phyloP scores from a whole-genome alignment of 78 protist species.

The Speleostelium caveatum region DNA sequence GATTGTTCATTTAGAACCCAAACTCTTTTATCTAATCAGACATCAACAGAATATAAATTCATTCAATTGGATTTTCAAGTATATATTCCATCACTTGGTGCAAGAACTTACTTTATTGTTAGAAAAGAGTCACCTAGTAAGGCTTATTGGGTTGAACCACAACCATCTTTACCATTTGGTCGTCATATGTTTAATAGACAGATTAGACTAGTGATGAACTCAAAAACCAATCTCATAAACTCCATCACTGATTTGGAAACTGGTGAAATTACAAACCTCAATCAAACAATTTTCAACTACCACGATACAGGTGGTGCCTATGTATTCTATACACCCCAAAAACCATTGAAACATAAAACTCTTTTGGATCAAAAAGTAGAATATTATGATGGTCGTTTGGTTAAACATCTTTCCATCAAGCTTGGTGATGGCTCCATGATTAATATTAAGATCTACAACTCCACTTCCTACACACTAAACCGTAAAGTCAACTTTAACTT shows the following conservation, averaged over 20 bases:
- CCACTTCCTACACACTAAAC: neutral
- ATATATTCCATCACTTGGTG: neutral
- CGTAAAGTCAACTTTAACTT: neutral
- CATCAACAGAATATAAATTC: neutral
- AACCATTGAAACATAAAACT: neutral
- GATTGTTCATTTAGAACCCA: too few species aligned
- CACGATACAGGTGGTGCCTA: constrained; percentile 33
- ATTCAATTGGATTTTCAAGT: neutral
- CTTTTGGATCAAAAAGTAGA: neutral
- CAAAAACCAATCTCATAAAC: neutral
- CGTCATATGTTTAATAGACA: neutral
- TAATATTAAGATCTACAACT: too few species aligned
- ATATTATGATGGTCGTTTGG: neutral
- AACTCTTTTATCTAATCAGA: too few species aligned
- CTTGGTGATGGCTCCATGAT: neutral
- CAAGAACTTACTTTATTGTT: neutral
- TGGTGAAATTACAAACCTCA: neutral
- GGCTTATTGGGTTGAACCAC: too few species aligned
- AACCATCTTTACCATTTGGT: too few species aligned
- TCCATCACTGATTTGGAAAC: neutral
- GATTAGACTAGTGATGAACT: neutral
- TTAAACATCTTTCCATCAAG: neutral
- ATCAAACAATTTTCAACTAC: neutral
- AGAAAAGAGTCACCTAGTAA: too few species aligned
- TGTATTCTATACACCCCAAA: neutral